These are phyloP conservation scores for Rhizopogon vinicolor DNA, from an alignment of 768 basidiomycete species.

Conservation along the genomic window DNA sequence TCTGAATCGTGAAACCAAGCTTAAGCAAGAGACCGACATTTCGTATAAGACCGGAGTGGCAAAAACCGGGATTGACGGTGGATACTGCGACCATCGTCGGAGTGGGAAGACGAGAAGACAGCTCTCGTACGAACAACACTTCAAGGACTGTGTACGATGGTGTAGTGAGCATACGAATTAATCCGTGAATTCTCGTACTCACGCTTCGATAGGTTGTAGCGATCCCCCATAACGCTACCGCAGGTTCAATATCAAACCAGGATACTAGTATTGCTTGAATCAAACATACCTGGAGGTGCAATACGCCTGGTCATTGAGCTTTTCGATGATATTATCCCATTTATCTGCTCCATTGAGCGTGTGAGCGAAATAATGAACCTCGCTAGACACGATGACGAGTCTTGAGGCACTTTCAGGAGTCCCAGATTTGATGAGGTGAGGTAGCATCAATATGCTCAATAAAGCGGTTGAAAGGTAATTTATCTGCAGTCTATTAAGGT, in stretches of 20 bases:
- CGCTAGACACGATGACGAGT: conserved; percentile 28
- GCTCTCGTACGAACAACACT: conserved; percentile 31
- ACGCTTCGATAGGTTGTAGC: conserved; percentile 23
- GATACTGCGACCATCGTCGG: conserved; percentile 24
- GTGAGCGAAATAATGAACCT: conserved; percentile 14
- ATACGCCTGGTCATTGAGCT: conserved; percentile 21
- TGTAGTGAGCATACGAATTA: conserved; percentile 1
- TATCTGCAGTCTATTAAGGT: conserved; percentile 25
- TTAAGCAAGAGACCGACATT: conserved; percentile 5
- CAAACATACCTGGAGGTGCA: conserved; percentile 21
- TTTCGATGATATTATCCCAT: conserved; percentile 24
- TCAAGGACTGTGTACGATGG: conserved; percentile 24
- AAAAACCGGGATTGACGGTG: conserved; percentile 32
- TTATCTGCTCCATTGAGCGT: conserved; percentile 5
- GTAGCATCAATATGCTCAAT: conserved; percentile 31
- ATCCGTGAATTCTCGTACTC: neutral
- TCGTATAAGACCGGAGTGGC: conserved; percentile 26
- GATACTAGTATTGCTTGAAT: neutral
- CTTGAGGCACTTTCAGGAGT: conserved; percentile 17
- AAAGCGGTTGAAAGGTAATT: conserved; percentile 32
- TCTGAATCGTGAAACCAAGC: conserved; percentile 2
- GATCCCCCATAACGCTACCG: conserved; percentile 19
- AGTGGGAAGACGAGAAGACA: conserved; percentile 26
- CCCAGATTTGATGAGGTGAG: conserved; percentile 27
- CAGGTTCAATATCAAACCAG: neutral